These are phyloP conservation scores for Cystobasidium tubakii DNA, from an alignment of 768 basidiomycete species.

Conservation along the genomic window DNA sequence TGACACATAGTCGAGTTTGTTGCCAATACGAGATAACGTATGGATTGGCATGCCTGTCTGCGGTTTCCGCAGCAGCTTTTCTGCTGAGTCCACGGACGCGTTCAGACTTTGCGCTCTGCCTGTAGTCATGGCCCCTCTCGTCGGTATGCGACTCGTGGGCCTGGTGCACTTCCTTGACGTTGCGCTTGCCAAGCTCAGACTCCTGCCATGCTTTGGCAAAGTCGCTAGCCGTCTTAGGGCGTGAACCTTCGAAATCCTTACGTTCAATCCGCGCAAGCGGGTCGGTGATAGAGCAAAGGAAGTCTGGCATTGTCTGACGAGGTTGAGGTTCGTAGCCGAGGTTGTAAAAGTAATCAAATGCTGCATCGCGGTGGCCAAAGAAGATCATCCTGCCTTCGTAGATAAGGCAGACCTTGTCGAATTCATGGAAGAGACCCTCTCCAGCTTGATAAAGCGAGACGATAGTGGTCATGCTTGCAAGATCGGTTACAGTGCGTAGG, in stretches of 20 bases:
- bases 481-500: slow-evolving; percentile 52
- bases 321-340: slow-evolving; percentile 53
- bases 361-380: slow-evolving; percentile 63
- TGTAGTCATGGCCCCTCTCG: slow-evolving; percentile 42
- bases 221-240: slow-evolving; percentile 54
- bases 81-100: background rate
- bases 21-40: slow-evolving; percentile 54
- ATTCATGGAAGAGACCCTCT: slow-evolving; percentile 57
- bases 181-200: slow-evolving; percentile 48
- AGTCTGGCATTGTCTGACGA: slow-evolving; percentile 49
- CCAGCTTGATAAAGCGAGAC: slow-evolving; percentile 55
- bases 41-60: slow-evolving; percentile 41
- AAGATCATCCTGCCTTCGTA: slow-evolving; percentile 69
- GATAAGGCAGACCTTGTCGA: slow-evolving; percentile 63
- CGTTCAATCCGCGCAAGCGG: slow-evolving; percentile 58
- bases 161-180: slow-evolving; percentile 47
- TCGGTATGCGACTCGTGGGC: slow-evolving; percentile 49
- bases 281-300: slow-evolving; percentile 55
- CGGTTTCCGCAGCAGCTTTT: slow-evolving; percentile 15
- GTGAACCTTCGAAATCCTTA: slow-evolving; percentile 49
- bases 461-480: slow-evolving; percentile 49
- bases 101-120: slow-evolving; percentile 12
- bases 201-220: slow-evolving; percentile 52
- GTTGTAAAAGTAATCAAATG: slow-evolving; percentile 66
- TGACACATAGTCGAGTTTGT: slow-evolving; percentile 54